Base-by-base conservation (phyloP, 352 stramenopile species). In the Globisporangium cylindrosporum region DNA sequence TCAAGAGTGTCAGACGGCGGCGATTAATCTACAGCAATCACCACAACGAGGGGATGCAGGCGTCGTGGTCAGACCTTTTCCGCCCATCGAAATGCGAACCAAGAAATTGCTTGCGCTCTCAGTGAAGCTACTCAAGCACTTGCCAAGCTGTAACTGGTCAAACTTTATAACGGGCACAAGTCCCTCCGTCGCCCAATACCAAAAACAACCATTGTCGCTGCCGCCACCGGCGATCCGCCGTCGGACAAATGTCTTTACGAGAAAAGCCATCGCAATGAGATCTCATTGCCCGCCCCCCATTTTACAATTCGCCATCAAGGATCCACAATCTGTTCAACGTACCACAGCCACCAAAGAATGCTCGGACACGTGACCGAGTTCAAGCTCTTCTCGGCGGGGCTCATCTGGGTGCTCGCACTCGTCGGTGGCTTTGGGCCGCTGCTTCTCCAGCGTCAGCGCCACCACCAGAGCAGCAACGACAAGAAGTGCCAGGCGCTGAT, bases 381-480 rank as follows among this genome's bases (percentile, higher is more conserved):
- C 78, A 95, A 93, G 68, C 68, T 92, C 27, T 70, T 79, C 4
- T 72, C 87, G 5, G 78, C 76, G 49, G 64, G 77, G 32, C 76
- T 84, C 41, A 88, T 95, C 67, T 93, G 79, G 73, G 36, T 68
- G 46, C 66, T 90, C 62, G 85, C 78, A 15, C 29, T 95, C 6
- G 61, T 77, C 20, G 85, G 85, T 49, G 85, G 82, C 65, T 49
- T 88, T 29, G 77, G 73, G 18, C 84, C 85, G 22, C 68, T 95
- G 27, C 62, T 89, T 32, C 51, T 84, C 15, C 79, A 73, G 57
- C 73, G 70, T 43, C 73, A 74, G 27, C 70, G 70, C 57, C 61
- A 77, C 55, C 72, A 78, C 43, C 80, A 79, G 36, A 71, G 66
- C 38, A 64, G 66, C 49, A 89, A 14, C 1, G 20, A 4, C 34